Base-by-base conservation (phyloP, 331 rosid species). In the Arachis monticola region DNA sequence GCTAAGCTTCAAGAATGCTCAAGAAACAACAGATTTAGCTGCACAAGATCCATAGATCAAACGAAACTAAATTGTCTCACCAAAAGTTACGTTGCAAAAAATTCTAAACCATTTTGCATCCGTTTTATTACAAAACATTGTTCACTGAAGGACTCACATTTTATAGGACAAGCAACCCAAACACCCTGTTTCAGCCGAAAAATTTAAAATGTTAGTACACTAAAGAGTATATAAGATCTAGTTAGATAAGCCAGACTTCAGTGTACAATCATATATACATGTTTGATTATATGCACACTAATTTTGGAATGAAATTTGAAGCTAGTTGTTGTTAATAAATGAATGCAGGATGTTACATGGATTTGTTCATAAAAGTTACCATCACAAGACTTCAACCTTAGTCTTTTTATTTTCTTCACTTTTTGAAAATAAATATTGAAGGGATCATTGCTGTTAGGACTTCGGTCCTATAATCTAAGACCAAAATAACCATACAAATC, bases 181-280 rank as follows among this genome's bases (percentile, higher is more conserved):
- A 62, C 22, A 67, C 32, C 81, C 86, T 83, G 86, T 65, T 73
- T 47, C 69, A 65, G 64, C 11, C 70, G 22, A n/a, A 70, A 77
- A 64, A 70, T 17, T 67, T 56, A 77, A 0, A 56, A 48, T n/a
- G 67, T 79, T 59, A 80, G 56, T 46, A 60, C 8, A 72, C 46
- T 35, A 11, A 48, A 48, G 13, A 13, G 7, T 10, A 5, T 5
- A 51, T 42, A 10, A 46, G 48, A 63, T 48, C 50, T 31, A 5
- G 30, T 6, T 58, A 17, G 22, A 59, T 35, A 5, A 10, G 17
- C n/a, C 64, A 48, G 55, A 53, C 63, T 10, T 57, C 31, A 55
- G 3, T 32, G 40, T 9, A 73, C 50, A 57, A 47, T 10, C 63
- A 60, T 77, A 51, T 60, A 67, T 51, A 12, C 69, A 40, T 11